These are phyloP conservation scores for Scedosporium aurantiacum DNA, from an alignment of 2,329 filamentous ascomycete species.

Conservation along the genomic window DNA sequence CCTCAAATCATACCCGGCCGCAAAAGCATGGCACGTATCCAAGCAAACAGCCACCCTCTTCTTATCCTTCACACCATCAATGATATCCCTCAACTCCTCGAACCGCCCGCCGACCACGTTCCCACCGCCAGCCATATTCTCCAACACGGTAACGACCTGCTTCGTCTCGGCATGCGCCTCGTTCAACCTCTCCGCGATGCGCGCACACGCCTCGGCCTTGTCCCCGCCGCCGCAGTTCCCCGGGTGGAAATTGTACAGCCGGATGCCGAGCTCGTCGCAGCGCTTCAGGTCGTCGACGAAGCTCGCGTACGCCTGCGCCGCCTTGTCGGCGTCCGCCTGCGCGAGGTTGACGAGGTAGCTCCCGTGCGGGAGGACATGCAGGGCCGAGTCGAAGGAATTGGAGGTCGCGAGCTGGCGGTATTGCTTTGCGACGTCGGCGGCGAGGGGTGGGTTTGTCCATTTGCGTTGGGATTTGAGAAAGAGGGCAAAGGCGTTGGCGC, in stretches of 20 bases:
- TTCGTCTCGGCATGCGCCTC: constrained; percentile 65
- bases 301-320: constrained; percentile 70
- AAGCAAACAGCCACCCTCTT: constrained; percentile 82
- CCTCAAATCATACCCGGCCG: constrained; percentile 82
- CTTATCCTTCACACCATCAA: constrained; percentile 70
- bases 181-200: constrained; percentile 77
- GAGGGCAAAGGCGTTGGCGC: constrained; percentile 84
- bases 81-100: constrained; percentile 77
- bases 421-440: constrained; percentile 51
- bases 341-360: constrained; percentile 96
- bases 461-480: constrained; percentile 96
- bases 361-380: constrained; percentile 79
- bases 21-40: constrained; percentile 94
- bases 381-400: constrained; percentile 59
- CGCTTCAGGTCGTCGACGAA: constrained; percentile 83
- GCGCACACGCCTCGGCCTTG: constrained; percentile 57
- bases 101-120: constrained; percentile 81
- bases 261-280: constrained; percentile 77
- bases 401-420: constrained; percentile 60
- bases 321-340: constrained; percentile 67
- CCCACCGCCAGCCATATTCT: constrained; percentile 89
- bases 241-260: constrained; percentile 96
- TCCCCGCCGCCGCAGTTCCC: constrained; percentile 64
- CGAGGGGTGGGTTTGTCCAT: constrained; percentile 75
- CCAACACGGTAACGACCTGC: constrained; percentile 71